Conservation (phyloP, 2,329 filamentous ascomycete species). For the Neurospora sp. region DNA sequence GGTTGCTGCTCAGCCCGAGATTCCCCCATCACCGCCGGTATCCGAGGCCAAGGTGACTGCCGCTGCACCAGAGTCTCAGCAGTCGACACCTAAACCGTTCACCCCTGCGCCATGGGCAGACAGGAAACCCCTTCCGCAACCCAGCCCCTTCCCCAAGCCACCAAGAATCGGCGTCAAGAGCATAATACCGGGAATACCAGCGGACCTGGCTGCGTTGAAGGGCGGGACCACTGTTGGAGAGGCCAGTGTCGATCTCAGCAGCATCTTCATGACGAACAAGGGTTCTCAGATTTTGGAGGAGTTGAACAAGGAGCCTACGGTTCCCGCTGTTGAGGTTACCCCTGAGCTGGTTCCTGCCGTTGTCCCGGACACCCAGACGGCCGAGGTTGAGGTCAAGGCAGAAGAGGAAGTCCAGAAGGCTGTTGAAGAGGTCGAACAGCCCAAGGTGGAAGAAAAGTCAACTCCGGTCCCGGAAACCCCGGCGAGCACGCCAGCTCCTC, state of each 20-base stretch:
- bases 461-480: background rate
- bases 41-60: background rate
- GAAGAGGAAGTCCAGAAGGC: background rate
- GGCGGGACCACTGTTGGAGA: slow-evolving; percentile 18
- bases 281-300: slow-evolving; percentile 34
- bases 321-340: background rate
- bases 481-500: background rate
- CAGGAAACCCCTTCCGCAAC: background rate
- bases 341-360: background rate
- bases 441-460: background rate
- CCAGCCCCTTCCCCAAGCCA: background rate
- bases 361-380: background rate
- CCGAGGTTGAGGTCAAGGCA: background rate
- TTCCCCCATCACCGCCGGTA: background rate
- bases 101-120: slow-evolving; percentile 14
- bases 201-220: background rate
- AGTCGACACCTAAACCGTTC: slow-evolving; percentile 2
- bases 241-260: slow-evolving; percentile 29
- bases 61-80: background rate
- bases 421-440: background rate
- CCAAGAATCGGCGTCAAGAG: background rate
- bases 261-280: slow-evolving; percentile 35
- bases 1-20: background rate
- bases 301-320: slow-evolving; percentile 14
- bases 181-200: background rate